A percentile compares a stretch with the other conserved stretches of the same genome.
Conservation (phyloP, 768 basidiomycete genomes). For the Pisolithus sp. region DNA sequence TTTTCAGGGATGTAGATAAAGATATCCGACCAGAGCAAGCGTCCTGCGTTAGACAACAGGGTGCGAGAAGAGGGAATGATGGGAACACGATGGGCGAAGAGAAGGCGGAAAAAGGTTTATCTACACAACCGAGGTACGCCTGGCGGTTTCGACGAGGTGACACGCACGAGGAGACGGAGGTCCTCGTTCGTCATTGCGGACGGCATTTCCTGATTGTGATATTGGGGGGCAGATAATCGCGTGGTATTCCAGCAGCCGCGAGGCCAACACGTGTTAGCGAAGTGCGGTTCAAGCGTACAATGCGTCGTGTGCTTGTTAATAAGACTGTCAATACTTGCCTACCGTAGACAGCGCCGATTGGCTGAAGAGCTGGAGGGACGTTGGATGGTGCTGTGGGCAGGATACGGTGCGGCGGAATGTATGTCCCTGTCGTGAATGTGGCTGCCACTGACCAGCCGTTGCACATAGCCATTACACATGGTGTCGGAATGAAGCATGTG, state of each 20-base stretch:
- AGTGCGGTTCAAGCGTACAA: neutral
- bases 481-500: too few species aligned
- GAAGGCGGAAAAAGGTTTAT: conserved; percentile 18
- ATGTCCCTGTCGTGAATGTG: too few species aligned
- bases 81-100: conserved; percentile 15
- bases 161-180: conserved; percentile 20
- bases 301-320: neutral
- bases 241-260: conserved; percentile 16
- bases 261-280: conserved; percentile 28
- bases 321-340: neutral
- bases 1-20: conserved; percentile 2
- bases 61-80: conserved; percentile 6
- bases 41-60: neutral
- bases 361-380: too few species aligned
- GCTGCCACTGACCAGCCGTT: too few species aligned
- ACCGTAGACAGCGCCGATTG: neutral
- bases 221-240: conserved; percentile 30
- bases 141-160: conserved; percentile 31
- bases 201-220: conserved; percentile 19
- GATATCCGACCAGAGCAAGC: conserved; percentile 3
- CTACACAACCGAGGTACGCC: conserved; percentile 22
- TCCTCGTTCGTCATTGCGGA: conserved; percentile 4
- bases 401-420: too few species aligned
- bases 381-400: too few species aligned
- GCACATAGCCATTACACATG: too few species aligned